Conservation (phyloP, 352 stramenopile species). For the Globisporangium acanthophoron region DNA sequence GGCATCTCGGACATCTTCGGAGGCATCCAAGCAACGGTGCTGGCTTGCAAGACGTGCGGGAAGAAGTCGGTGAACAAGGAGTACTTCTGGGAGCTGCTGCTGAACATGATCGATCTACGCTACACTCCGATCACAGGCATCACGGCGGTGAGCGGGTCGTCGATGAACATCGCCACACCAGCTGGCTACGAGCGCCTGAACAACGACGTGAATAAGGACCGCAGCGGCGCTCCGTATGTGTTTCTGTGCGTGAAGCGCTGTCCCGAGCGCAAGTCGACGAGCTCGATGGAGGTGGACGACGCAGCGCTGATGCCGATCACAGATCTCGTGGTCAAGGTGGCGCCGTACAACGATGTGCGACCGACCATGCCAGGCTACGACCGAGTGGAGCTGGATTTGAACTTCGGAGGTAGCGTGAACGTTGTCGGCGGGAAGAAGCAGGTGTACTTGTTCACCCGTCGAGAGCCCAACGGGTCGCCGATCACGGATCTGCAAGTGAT, state of each 20-base stretch:
- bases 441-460: slow-evolving; percentile 77
- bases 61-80: slow-evolving; percentile 80
- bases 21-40: slow-evolving; percentile 72
- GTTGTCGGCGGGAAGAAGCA: slow-evolving; percentile 69
- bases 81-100: slow-evolving; percentile 86
- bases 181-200: slow-evolving; percentile 77
- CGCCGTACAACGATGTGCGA: slow-evolving; percentile 43
- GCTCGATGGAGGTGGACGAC: slow-evolving; percentile 23
- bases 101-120: slow-evolving; percentile 87
- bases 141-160: slow-evolving; percentile 61
- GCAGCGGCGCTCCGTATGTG: slow-evolving; percentile 67
- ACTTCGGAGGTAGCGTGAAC: slow-evolving; percentile 47
- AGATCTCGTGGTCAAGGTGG: slow-evolving; percentile 73
- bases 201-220: slow-evolving; percentile 83
- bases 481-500: slow-evolving; percentile 84
- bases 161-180: slow-evolving; percentile 58
- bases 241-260: slow-evolving; percentile 78
- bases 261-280: slow-evolving; percentile 35
- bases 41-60: slow-evolving; percentile 77
- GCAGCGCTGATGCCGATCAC: slow-evolving; percentile 58
- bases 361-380: slow-evolving; percentile 68
- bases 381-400: slow-evolving; percentile 78
- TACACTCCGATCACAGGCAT: slow-evolving; percentile 87
- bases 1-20: slow-evolving; percentile 75
- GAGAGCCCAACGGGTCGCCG: slow-evolving; percentile 68